Evolutionary conservation across 257 asterid species (phyloP), one percentile per base, ranked within the genome.

Genomic region (Leptodermis oblonga): DNA sequence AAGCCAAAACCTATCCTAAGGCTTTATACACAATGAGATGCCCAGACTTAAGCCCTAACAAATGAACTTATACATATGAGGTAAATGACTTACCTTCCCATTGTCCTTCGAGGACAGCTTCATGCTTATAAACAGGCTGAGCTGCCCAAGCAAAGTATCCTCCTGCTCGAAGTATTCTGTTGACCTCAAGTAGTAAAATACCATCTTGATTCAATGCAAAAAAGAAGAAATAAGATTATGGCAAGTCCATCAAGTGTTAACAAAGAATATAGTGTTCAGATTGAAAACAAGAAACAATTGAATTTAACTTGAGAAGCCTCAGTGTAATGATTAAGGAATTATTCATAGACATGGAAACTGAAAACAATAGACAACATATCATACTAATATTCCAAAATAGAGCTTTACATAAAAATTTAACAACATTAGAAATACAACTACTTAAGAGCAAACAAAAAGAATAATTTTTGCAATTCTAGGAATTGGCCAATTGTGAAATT

Each of bases 81-180:
- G 30, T n/a, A 67, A 68, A 12, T 7, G 60, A 49, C 28, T 80
- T 79, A 90, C 97, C 99, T 84, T 89, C 88, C 96, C 97, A 93
- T 77, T 93, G 99, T 77, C 80, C 82, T 84, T 88, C 96, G 45
- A 93, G 89, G 70, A 42, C 78, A 36, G 92, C 67, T 80, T 90
- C 99, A 74, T 93, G 97, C 75, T 93, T 90, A 78, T 93, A 90
- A 69, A 90, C 96, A 59, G 99, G 97, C 78, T 93, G 99, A 43
- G 97, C 96, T 11, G 97, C 99, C 97, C 97, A 93, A 63, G 74
- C 87, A 82, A 93, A 93, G 82, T 93, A 93, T 70, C 97, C 99
- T 56, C 96, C 97, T 25, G 94, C 98, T 30, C 97, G 87, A 65
- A 93, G 96, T 88, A 93, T 75, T 86, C 99, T 86, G 67, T 90